Evolutionary conservation across 1,284 basidiomycete genomes (phyloP).

Genomic region (Ustilago sp.): DNA sequence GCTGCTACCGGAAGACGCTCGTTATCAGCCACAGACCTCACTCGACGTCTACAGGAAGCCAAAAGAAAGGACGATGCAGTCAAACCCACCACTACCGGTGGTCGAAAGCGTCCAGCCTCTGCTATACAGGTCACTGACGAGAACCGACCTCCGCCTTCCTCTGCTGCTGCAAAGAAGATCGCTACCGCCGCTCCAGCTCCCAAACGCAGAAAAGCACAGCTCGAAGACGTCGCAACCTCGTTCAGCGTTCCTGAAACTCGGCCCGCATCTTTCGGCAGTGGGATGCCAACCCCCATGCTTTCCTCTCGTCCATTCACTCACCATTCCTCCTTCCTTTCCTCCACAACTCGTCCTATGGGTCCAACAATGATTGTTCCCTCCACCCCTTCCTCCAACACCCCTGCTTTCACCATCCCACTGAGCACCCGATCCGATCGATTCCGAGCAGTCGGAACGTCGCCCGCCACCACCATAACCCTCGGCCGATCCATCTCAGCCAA

Average conservation of each 20-base stretch:
- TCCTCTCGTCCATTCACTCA: slow-evolving; percentile 35
- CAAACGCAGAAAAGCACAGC: slow-evolving; percentile 27
- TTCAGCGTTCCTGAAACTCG: background rate
- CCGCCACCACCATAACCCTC: slow-evolving; percentile 22
- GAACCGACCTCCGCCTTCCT: slow-evolving; percentile 19
- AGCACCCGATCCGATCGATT: slow-evolving; percentile 45
- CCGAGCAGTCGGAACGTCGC: slow-evolving; percentile 35
- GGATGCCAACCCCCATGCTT: slow-evolving; percentile 26
- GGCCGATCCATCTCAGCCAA: slow-evolving; percentile 42
- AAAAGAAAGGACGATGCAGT: slow-evolving; percentile 34
- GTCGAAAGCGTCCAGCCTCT: slow-evolving; percentile 35
- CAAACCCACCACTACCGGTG: slow-evolving; percentile 2
- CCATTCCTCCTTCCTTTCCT: slow-evolving; percentile 30
- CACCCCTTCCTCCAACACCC: slow-evolving; percentile 19
- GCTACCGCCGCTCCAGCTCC: slow-evolving; percentile 12
- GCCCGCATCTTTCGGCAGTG: background rate
- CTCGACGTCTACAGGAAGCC: slow-evolving; percentile 46
- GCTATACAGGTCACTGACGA: slow-evolving; percentile 21
- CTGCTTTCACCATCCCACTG: slow-evolving; percentile 23
- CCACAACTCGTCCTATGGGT: slow-evolving; percentile 19
- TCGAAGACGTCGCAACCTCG: slow-evolving; percentile 19
- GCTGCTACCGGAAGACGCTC: slow-evolving; percentile 19
- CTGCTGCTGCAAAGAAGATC: slow-evolving; percentile 3
- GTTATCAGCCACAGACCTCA: slow-evolving; percentile 42
- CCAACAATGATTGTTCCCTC: slow-evolving; percentile 29